Percentiles rank a stretch among this genome's conserved stretches.
These are phyloP conservation scores for Botrytis tulipae DNA, from an alignment of 2,329 filamentous ascomycete genomes.

Conservation along the genomic window DNA sequence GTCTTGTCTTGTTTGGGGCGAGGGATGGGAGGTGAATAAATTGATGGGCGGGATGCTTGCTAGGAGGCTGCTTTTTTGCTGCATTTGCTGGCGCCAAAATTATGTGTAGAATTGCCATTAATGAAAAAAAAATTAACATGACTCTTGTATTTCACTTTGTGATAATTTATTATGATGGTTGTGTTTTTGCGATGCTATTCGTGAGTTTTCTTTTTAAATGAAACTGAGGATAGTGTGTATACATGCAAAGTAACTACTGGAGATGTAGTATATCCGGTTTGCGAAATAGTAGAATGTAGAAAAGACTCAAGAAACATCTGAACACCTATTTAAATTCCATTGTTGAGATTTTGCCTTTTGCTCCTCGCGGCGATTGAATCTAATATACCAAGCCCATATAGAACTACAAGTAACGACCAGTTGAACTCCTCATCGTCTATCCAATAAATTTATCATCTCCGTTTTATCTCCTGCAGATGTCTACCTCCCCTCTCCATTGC, in stretches of 20 bases:
- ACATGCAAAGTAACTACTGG: background rate
- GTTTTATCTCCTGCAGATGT: background rate
- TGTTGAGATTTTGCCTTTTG: slow-evolving; percentile 6
- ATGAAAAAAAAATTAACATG: background rate
- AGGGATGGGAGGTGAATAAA: background rate
- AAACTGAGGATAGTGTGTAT: background rate
- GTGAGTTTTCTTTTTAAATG: background rate
- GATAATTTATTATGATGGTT: background rate
- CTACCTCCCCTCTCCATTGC: background rate
- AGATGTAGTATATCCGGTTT: background rate
- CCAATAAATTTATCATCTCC: background rate
- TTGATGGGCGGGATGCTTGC: slow-evolving; percentile 3
- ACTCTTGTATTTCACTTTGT: background rate
- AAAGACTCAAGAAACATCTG: background rate
- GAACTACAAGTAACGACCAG: background rate
- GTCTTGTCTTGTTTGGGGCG: slow-evolving; percentile 1
- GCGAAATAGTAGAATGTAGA: background rate
- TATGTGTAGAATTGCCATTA: slow-evolving; percentile 14
- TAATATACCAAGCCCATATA: slow-evolving; percentile 5
- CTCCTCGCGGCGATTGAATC: slow-evolving; percentile 1
- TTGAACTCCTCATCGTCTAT: slow-evolving; percentile 4
- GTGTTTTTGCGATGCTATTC: background rate
- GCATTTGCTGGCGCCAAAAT: slow-evolving; percentile 6
- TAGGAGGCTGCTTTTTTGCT: slow-evolving; percentile 5
- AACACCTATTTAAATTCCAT: background rate